These are phyloP conservation scores for Colletotrichum costaricense DNA, from an alignment of 2,329 filamentous ascomycete species.

Conservation along the genomic window DNA sequence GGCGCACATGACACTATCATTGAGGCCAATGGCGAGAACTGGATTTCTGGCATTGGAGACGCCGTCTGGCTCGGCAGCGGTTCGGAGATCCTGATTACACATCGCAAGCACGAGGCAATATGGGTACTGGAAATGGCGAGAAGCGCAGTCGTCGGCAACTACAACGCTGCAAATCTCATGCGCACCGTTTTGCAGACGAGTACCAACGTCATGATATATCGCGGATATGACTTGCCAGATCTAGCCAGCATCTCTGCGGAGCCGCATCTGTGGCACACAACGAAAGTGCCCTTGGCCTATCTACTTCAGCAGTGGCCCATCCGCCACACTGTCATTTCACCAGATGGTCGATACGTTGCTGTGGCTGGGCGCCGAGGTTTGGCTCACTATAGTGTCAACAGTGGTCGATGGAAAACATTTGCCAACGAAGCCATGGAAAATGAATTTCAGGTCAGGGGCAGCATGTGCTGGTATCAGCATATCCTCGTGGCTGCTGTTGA, in stretches of 20 bases:
- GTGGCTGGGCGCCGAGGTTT: conserved; percentile 94
- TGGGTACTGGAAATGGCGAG: conserved; percentile 94
- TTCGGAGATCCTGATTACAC: conserved; percentile 83
- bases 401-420: conserved; percentile 96
- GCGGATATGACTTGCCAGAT: conserved; percentile 91
- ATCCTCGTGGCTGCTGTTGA: conserved; percentile 95
- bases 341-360: conserved; percentile 93
- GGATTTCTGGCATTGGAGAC: conserved; percentile 82
- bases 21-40: conserved; percentile 78
- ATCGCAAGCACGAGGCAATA: conserved; percentile 78
- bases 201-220: conserved; percentile 89
- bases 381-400: conserved; percentile 95
- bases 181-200: conserved; percentile 90
- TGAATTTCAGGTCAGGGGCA: conserved; percentile 90
- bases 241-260: conserved; percentile 93
- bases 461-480: conserved; percentile 99
- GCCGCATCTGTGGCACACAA: conserved; percentile 93
- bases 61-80: conserved; percentile 90
- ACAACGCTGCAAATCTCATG: conserved; percentile 90
- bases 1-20: conserved; percentile 73
- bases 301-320: conserved; percentile 95
- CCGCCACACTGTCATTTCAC: conserved; percentile 84
- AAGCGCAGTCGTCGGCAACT: conserved; percentile 92
- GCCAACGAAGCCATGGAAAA: conserved; percentile 83
- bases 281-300: conserved; percentile 86